Percentiles rank a stretch among this genome's conserved stretches.
Conservation (phyloP, 345 rosid species). For the Camelina sativa region DNA sequence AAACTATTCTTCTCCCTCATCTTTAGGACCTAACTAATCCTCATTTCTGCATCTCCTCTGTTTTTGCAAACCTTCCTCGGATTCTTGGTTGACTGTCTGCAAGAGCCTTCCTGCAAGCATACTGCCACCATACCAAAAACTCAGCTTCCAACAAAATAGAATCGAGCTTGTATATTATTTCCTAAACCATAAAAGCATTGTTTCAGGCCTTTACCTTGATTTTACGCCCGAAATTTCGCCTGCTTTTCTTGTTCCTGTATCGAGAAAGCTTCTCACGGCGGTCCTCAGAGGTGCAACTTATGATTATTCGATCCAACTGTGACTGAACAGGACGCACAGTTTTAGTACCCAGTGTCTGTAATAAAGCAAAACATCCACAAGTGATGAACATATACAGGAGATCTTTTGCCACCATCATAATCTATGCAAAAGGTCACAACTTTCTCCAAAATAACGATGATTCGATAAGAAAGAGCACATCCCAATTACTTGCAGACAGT, state of each 20-base stretch:
- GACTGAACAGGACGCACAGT: conserved; percentile 48
- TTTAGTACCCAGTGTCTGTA: conserved; percentile 70
- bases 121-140: conserved; percentile 49
- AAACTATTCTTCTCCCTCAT: conserved; percentile 22
- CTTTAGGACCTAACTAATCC: conserved; percentile 33
- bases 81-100: conserved; percentile 96
- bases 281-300: conserved; percentile 64
- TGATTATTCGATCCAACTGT: conserved; percentile 52
- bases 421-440: conserved; percentile 1
- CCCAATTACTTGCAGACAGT: neutral
- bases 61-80: conserved; percentile 95
- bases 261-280: conserved; percentile 94
- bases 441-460: neutral
- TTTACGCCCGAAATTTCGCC: conserved; percentile 91
- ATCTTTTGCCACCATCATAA: neutral
- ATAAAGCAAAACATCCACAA: conserved; percentile 57
- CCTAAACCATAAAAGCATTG: neutral
- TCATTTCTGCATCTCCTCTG: conserved; percentile 65
- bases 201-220: conserved; percentile 64
- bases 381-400: conserved; percentile 10
- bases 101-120: conserved; percentile 98
- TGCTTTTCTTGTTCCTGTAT: conserved; percentile 88
- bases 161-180: neutral
- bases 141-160: neutral
- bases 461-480: neutral